Evolutionary conservation across 1,139 yeast genomes (phyloP).

Genomic region (Wickerhamomyces sp.): DNA sequence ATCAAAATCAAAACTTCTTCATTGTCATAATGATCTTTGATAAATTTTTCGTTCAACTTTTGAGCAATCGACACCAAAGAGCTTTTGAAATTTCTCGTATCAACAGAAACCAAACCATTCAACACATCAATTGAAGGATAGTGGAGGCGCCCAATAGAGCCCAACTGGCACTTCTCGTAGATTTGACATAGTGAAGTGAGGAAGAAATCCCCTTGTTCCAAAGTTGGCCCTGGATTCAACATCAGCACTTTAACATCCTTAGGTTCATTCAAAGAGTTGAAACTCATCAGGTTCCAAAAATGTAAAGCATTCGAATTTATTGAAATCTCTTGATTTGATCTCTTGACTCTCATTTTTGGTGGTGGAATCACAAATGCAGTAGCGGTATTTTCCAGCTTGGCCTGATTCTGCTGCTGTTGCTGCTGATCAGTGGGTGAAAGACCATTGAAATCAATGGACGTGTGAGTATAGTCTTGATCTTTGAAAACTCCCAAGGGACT

Average conservation of each 20-base stretch:
- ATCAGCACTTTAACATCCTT: constrained; percentile 53
- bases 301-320: constrained; percentile 31
- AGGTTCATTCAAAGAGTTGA: constrained; percentile 44
- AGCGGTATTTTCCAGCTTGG: constrained; percentile 1
- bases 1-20: constrained; percentile 26
- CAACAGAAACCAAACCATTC: constrained; percentile 9
- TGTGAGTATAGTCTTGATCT: constrained; percentile 9
- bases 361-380: constrained; percentile 27
- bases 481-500: constrained; percentile 19
- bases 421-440: not conserved
- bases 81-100: constrained; percentile 1
- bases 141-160: constrained; percentile 25
- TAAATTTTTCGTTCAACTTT: constrained; percentile 1
- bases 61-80: not conserved
- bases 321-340: constrained; percentile 28
- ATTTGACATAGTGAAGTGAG: constrained; percentile 36
- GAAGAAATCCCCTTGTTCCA: constrained; percentile 29
- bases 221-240: constrained; percentile 31
- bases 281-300: constrained; percentile 53
- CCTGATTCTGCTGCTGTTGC: not conserved
- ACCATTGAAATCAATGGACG: constrained; percentile 2
- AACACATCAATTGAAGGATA: not conserved
- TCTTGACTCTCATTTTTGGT: constrained; percentile 28
- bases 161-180: constrained; percentile 46
- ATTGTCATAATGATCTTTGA: constrained; percentile 3